Conservation (phyloP, 1,284 basidiomycete species). For the Naganishia sp. region DNA sequence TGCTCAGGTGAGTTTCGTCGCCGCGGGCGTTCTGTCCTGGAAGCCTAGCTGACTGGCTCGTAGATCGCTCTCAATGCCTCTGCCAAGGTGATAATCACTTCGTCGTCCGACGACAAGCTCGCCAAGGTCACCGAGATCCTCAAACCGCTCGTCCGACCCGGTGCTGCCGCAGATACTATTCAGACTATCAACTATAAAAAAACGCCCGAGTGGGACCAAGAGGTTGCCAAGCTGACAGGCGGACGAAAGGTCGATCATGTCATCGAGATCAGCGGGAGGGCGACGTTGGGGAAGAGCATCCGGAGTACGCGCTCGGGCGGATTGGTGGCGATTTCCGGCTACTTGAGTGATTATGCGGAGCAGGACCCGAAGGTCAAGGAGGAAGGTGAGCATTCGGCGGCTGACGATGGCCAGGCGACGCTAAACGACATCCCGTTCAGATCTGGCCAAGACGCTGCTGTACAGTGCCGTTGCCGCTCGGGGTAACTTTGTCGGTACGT, state of each 20-base stretch:
- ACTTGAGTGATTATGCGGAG: constrained; percentile 31
- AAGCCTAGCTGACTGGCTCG: too few relatives aligned
- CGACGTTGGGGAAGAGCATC: constrained; percentile 42
- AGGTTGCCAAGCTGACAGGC: constrained; percentile 46
- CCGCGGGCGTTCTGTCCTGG: not conserved
- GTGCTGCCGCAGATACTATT: constrained; percentile 36
- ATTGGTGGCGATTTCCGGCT: constrained; percentile 43
- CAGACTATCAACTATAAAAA: constrained; percentile 47
- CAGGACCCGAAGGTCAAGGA: constrained; percentile 30
- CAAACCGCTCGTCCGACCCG: constrained; percentile 37
- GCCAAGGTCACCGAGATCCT: constrained; percentile 42
- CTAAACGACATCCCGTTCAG: constrained; percentile 24
- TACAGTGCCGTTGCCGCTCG: constrained; percentile 46
- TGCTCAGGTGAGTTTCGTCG: constrained; percentile 41
- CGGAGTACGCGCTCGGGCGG: constrained; percentile 41
- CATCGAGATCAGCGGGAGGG: constrained; percentile 49
- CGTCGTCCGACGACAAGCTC: constrained; percentile 52
- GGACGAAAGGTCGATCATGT: constrained; percentile 47
- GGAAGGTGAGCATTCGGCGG: constrained; percentile 36
- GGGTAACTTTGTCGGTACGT: constrained; percentile 52
- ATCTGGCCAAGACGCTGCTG: constrained; percentile 42
- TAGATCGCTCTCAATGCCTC: constrained; percentile 49
- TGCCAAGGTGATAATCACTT: constrained; percentile 53
- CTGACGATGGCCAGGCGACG: not conserved
- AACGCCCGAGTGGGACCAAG: constrained; percentile 51